Conservation (phyloP, 169 alveolate genomes). For the Plasmodium inui region DNA sequence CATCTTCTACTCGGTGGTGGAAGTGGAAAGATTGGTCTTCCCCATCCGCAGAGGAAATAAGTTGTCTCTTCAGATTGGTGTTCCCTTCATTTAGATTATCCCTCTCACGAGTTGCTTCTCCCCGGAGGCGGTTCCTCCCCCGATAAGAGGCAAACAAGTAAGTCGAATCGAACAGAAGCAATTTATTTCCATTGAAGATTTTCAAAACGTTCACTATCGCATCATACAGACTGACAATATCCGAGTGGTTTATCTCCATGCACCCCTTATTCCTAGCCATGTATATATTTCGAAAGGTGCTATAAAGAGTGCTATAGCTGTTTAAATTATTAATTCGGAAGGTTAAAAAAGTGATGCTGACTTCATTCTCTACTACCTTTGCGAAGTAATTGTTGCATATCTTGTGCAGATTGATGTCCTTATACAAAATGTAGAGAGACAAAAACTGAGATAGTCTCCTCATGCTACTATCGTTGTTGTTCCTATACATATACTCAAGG, state of each 20-base stretch:
- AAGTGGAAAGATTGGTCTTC: neutral
- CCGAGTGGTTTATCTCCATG: slow-evolving; percentile 54
- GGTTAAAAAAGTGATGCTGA: slow-evolving; percentile 51
- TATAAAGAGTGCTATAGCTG: slow-evolving; percentile 22
- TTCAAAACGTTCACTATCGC: slow-evolving; percentile 16
- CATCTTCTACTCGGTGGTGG: neutral
- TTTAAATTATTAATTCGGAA: slow-evolving; percentile 52
- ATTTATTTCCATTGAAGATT: slow-evolving; percentile 45
- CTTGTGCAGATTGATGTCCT: slow-evolving; percentile 44
- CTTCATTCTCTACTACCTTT: slow-evolving; percentile 49
- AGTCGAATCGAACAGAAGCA: slow-evolving; percentile 55
- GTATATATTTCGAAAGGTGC: slow-evolving; percentile 61
- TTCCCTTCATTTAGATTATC: neutral
- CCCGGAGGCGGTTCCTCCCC: neutral
- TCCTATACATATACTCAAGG: slow-evolving; percentile 88
- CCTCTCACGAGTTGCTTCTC: neutral
- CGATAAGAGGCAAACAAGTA: neutral
- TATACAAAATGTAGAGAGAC: slow-evolving; percentile 59
- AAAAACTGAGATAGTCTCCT: slow-evolving; percentile 90
- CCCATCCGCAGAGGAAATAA: neutral
- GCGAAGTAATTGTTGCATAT: slow-evolving; percentile 49
- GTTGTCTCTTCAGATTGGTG: neutral
- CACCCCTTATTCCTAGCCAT: slow-evolving; percentile 66
- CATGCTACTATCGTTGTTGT: slow-evolving; percentile 91
- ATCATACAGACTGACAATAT: slow-evolving; percentile 40